Evolutionary conservation across 768 basidiomycete species (phyloP).

Genomic region (Lentinula aciculospora): DNA sequence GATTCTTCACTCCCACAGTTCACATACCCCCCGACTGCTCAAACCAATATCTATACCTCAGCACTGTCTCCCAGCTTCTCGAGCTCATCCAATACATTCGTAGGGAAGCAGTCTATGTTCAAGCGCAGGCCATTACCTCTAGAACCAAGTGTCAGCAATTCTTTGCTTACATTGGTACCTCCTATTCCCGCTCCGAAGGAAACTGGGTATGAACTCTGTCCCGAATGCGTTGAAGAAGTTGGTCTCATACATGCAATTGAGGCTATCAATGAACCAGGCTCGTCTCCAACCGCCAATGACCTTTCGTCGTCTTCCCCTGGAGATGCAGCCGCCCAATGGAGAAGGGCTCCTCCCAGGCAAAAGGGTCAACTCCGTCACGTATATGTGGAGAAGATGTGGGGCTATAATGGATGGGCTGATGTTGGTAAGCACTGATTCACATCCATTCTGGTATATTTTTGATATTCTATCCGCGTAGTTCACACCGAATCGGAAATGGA

Average conservation of each 20-base stretch:
- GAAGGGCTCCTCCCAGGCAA: slow-evolving; percentile 59
- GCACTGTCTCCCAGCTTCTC: slow-evolving; percentile 17
- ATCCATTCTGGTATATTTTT: background rate
- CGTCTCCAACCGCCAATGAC: slow-evolving; percentile 32
- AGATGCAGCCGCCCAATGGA: slow-evolving; percentile 55
- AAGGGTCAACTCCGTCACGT: slow-evolving; percentile 82
- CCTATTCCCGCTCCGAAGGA: slow-evolving; percentile 11
- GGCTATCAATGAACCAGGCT: slow-evolving; percentile 42
- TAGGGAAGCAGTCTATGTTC: slow-evolving; percentile 16
- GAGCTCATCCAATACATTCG: slow-evolving; percentile 32
- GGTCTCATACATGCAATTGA: slow-evolving; percentile 78
- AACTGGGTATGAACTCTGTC: slow-evolving; percentile 80
- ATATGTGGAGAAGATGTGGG: slow-evolving; percentile 86
- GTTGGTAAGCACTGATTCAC: slow-evolving; percentile 54
- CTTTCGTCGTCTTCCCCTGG: slow-evolving; percentile 46
- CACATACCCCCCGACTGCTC: slow-evolving; percentile 28
- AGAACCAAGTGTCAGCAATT: slow-evolving; percentile 6
- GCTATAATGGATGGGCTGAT: slow-evolving; percentile 77
- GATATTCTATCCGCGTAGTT: slow-evolving; percentile 22
- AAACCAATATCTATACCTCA: slow-evolving; percentile 21
- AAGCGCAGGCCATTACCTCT: slow-evolving; percentile 42
- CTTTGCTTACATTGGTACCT: slow-evolving; percentile 19
- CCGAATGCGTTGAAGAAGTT: slow-evolving; percentile 68
- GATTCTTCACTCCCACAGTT: slow-evolving; percentile 19
- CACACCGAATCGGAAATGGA: slow-evolving; percentile 66